These are phyloP conservation scores for Zizania latifolia DNA, from an alignment of 176 grass and related monocot species.

Conservation along the genomic window DNA sequence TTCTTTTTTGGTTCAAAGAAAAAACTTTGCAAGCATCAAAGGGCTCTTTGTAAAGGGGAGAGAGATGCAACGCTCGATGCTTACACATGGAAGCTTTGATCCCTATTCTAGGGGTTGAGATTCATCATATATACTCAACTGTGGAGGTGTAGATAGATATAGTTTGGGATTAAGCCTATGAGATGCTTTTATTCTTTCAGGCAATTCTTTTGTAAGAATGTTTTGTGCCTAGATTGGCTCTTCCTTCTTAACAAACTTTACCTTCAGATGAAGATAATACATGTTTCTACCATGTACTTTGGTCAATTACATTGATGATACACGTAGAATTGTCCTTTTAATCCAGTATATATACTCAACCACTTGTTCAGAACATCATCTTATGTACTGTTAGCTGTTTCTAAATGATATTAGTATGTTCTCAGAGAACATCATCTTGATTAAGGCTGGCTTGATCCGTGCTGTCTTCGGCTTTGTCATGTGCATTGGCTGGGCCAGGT, in stretches of 20 bases:
- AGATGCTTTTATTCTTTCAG: conserved; percentile 47
- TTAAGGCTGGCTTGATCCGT: conserved; percentile 3
- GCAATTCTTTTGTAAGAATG: conserved; percentile 65
- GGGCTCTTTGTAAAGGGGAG: conserved; percentile 45
- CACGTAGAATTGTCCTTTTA: background rate
- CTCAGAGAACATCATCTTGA: background rate
- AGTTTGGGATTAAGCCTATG: conserved; percentile 46
- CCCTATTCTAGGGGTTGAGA: conserved; percentile 27
- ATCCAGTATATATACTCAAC: background rate
- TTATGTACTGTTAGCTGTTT: background rate
- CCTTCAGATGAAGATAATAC: conserved; percentile 50
- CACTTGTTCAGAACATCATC: background rate
- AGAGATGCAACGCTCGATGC: conserved; percentile 14
- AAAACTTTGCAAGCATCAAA: conserved; percentile 36
- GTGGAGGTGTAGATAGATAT: conserved; percentile 62
- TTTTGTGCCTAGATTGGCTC: conserved; percentile 28
- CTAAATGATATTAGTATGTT: background rate
- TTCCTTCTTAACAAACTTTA: conserved; percentile 38
- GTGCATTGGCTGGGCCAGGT: conserved; percentile 31
- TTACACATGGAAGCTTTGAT: conserved; percentile 35
- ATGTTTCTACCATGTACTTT: conserved; percentile 32
- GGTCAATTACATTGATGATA: conserved; percentile 11
- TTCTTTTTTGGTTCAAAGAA: conserved; percentile 36
- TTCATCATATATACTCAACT: conserved; percentile 43
- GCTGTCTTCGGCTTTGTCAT: conserved; percentile 21